These are phyloP conservation scores for Coniochaeta pulveracea DNA, from an alignment of 2,329 filamentous ascomycete genomes.

Conservation along the genomic window DNA sequence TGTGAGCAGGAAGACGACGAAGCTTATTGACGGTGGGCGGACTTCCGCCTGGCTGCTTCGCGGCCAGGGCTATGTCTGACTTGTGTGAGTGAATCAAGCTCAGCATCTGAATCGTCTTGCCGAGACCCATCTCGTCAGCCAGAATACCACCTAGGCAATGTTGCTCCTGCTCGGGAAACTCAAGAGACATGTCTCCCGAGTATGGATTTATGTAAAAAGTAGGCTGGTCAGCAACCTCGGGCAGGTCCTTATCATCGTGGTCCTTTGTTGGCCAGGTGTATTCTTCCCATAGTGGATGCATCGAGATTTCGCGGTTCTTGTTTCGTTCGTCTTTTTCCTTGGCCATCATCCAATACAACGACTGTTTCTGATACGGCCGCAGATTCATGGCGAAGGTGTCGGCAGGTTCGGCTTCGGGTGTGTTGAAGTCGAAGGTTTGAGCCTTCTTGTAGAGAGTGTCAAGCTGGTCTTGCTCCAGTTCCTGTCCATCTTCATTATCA, in stretches of 20 bases:
- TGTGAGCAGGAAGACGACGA: constrained; percentile 46
- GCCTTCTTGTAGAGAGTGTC: constrained; percentile 92
- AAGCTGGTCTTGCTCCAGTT: constrained; percentile 90
- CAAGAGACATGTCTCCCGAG: constrained; percentile 81
- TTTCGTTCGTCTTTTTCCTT: constrained; percentile 77
- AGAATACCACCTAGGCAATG: constrained; percentile 88
- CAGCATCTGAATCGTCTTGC: constrained; percentile 98
- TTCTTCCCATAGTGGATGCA: constrained; percentile 97
- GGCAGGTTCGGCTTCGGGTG: constrained; percentile 74
- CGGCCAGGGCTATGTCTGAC: constrained; percentile 36
- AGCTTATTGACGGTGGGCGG: constrained; percentile 45
- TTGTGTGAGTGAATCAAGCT: constrained; percentile 81
- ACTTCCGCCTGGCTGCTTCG: constrained; percentile 18
- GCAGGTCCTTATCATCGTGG: constrained; percentile 68
- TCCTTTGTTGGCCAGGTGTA: constrained; percentile 85
- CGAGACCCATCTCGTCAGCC: constrained; percentile 94
- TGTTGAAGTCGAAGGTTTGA: constrained; percentile 91
- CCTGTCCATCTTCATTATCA: constrained; percentile 72
- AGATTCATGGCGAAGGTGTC: constrained; percentile 73
- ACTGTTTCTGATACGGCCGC: constrained; percentile 90
- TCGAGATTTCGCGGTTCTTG: constrained; percentile 59
- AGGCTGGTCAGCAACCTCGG: constrained; percentile 49
- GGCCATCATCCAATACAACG: constrained; percentile 88
- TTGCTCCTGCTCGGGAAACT: constrained; percentile 89
- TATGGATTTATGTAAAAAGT: constrained; percentile 96